These are phyloP conservation scores for Picea sitchensis DNA, from an alignment of 75 land plant species.

Conservation along the genomic window DNA sequence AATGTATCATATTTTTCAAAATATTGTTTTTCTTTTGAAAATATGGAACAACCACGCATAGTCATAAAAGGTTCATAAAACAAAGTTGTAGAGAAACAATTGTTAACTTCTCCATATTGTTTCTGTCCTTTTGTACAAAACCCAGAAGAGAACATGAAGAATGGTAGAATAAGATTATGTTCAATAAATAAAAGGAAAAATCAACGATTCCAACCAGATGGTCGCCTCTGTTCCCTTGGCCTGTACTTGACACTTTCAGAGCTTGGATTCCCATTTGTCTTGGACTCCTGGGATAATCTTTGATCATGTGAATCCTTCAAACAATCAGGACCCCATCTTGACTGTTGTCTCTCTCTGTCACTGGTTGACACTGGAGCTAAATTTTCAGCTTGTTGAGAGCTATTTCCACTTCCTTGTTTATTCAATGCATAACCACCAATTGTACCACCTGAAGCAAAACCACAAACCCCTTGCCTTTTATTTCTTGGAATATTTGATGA, in stretches of 20 bases:
- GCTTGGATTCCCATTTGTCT: constrained; percentile 22
- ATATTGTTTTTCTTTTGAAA: no score
- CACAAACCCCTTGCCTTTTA: constrained; percentile 34
- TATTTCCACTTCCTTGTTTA: constrained; percentile 17
- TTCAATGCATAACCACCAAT: constrained; percentile 18
- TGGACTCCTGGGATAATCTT: constrained; percentile 11
- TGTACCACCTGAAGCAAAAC: constrained; percentile 84
- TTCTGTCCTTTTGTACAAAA: neutral
- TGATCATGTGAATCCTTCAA: constrained; percentile 2
- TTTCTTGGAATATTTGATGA: constrained; percentile 20
- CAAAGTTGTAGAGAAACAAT: no score
- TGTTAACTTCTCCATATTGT: no score
- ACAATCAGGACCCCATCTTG: constrained; percentile 27
- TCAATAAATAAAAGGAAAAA: neutral
- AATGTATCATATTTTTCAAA: no score
- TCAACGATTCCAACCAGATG: constrained; percentile 89
- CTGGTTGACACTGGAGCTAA: neutral
- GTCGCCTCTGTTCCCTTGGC: constrained; percentile 70
- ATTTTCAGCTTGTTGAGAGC: constrained; percentile 2
- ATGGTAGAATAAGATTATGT: neutral
- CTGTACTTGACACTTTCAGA: constrained; percentile 64
- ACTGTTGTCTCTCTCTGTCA: constrained; percentile 14
- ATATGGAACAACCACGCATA: no score
- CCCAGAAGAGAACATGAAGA: neutral
- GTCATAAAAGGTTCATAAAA: no score